Evolutionary conservation across 768 basidiomycete species (phyloP).

Genomic region (Termitomyces sp.): DNA sequence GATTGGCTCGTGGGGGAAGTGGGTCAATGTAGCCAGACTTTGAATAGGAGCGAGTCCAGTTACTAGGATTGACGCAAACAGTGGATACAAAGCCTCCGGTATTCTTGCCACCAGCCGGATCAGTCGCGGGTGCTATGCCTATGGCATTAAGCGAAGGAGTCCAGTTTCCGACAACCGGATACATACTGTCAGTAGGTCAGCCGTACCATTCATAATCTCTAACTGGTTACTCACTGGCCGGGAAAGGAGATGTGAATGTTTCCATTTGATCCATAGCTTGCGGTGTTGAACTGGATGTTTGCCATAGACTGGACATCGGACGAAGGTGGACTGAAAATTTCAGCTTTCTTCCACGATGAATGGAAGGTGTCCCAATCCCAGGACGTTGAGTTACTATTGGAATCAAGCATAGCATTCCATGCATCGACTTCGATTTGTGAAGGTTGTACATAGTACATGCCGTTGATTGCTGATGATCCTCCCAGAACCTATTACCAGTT

Average conservation of each 20-base stretch:
- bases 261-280: conserved; percentile 41
- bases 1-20: conserved; percentile 54
- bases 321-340: conserved; percentile 45
- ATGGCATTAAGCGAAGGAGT: conserved; percentile 37
- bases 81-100: conserved; percentile 51
- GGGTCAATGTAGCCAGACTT: conserved; percentile 55
- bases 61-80: conserved; percentile 53
- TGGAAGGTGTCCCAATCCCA: conserved; percentile 41
- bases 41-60: conserved; percentile 59
- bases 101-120: conserved; percentile 42
- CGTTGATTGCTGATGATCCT: conserved; percentile 65
- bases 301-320: conserved; percentile 27
- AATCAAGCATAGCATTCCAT: conserved; percentile 31
- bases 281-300: conserved; percentile 34
- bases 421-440: conserved; percentile 39
- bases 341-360: conserved; percentile 39
- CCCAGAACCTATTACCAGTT: conserved; percentile 43
- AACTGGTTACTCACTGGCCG: conserved; percentile 12
- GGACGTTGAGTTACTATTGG: conserved; percentile 21
- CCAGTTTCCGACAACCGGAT: conserved; percentile 51
- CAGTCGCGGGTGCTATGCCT: conserved; percentile 33
- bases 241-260: conserved; percentile 26
- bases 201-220: conserved; percentile 29
- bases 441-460: conserved; percentile 59
- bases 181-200: conserved; percentile 29